These are phyloP conservation scores for Corymbia calophylla DNA, from an alignment of 441 rosid species.

Conservation along the genomic window DNA sequence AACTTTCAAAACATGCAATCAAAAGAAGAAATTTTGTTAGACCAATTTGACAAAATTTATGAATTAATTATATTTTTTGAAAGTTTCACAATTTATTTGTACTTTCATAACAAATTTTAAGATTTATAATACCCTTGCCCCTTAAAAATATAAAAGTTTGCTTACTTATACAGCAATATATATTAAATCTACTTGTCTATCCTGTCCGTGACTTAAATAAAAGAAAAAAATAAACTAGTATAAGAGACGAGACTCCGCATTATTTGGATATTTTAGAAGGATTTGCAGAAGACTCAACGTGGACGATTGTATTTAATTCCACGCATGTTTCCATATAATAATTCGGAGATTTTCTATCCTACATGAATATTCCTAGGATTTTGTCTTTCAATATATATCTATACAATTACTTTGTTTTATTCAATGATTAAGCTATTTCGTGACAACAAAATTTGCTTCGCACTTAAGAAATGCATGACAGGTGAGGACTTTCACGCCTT, in stretches of 20 bases:
- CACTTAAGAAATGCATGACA: not conserved
- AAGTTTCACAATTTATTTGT: accelerated
- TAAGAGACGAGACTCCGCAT: not conserved
- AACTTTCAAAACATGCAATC: not conserved
- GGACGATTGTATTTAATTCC: not conserved
- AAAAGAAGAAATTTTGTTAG: too few relatives aligned
- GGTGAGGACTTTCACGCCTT: not conserved
- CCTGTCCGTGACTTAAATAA: not conserved
- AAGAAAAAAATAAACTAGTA: not conserved
- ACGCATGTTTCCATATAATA: too few relatives aligned
- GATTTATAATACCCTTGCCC: not conserved
- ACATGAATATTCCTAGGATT: too few relatives aligned
- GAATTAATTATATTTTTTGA: too few relatives aligned
- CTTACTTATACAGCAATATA: too few relatives aligned
- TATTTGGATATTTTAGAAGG: not conserved
- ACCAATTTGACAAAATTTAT: not conserved
- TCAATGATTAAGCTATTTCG: too few relatives aligned
- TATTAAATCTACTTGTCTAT: not conserved
- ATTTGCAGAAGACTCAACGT: not conserved
- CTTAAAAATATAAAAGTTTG: too few relatives aligned
- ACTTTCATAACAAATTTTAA: too few relatives aligned
- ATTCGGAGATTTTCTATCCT: too few relatives aligned
- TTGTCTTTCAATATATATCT: too few relatives aligned
- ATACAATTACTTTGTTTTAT: too few relatives aligned
- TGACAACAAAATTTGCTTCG: not conserved